A percentile compares a stretch with the other conserved stretches of the same genome.
Conservation (phyloP, 179 eudicot species). For the Sideroxylon spinosum region DNA sequence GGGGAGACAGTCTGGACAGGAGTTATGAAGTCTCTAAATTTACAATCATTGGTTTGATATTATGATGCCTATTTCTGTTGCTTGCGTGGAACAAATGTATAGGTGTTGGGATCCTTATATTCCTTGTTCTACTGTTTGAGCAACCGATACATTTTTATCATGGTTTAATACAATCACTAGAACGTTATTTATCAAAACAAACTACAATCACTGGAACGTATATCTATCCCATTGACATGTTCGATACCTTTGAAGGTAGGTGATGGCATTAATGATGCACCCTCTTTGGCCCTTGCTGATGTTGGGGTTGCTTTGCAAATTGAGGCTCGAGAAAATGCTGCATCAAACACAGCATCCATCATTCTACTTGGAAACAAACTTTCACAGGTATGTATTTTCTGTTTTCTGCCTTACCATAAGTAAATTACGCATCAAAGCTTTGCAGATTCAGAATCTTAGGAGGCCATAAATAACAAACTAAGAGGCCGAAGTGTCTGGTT, state of each 20-base stretch:
- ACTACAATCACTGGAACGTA: neutral
- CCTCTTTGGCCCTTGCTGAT: constrained; percentile 93
- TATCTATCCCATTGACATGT: constrained; percentile 5
- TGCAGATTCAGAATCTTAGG: neutral
- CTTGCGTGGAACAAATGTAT: neutral
- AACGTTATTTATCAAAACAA: neutral
- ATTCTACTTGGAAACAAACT: constrained; percentile 88
- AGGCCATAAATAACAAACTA: neutral
- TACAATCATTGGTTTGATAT: neutral
- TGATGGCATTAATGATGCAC: constrained; percentile 97
- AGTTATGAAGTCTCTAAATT: neutral
- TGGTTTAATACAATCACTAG: neutral
- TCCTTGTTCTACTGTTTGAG: neutral
- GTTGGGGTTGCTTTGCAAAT: constrained; percentile 89
- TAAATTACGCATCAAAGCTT: neutral
- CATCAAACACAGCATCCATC: constrained; percentile 91
- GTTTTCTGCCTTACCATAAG: neutral
- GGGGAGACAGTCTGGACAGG: neutral
- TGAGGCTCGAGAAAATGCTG: constrained; percentile 86
- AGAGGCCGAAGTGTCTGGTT: neutral
- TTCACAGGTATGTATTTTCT: constrained; percentile 58
- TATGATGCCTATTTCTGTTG: neutral
- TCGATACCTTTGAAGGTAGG: constrained; percentile 61
- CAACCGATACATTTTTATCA: neutral
- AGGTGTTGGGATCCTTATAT: neutral